phyloP scores from a whole-genome alignment of 495 filamentous ascomycete genomes.

The Hypoxylon cercidicola region DNA sequence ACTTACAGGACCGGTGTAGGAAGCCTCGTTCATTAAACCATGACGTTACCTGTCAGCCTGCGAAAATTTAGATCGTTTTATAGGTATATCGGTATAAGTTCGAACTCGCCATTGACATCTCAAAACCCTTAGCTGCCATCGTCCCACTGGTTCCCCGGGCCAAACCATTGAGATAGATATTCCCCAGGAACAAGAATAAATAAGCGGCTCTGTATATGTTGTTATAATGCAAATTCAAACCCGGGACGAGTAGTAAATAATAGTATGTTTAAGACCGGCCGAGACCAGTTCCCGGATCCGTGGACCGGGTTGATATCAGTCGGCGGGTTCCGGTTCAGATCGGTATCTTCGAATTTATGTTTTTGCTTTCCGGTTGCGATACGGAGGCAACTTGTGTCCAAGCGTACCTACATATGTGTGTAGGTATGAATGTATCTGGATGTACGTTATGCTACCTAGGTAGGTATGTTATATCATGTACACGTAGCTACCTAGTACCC shows the following conservation, averaged over 20 bases:
- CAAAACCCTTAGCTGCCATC: background rate
- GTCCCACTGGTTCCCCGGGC: background rate
- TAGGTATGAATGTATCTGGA: constrained; percentile 3
- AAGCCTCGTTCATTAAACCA: too few species aligned
- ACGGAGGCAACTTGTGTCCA: constrained; percentile 14
- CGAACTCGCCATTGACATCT: background rate
- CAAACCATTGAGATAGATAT: constrained; percentile 5
- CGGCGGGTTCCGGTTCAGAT: constrained; percentile 22
- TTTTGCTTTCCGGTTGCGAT: constrained; percentile 19
- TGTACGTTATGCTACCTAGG: constrained; percentile 9
- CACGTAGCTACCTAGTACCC: constrained; percentile 5
- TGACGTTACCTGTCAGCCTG: too few species aligned
- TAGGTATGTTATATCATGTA: constrained; percentile 7
- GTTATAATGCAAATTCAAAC: constrained; percentile 2
- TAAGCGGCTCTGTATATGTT: background rate
- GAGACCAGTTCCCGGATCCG: constrained; percentile 21
- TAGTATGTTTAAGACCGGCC: constrained; percentile 11
- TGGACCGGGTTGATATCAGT: constrained; percentile 23
- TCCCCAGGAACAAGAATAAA: background rate
- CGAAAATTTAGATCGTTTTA: background rate
- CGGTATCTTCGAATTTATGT: background rate
- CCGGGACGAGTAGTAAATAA: constrained; percentile 1
- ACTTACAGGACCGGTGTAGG: too few species aligned
- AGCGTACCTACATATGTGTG: constrained; percentile 4
- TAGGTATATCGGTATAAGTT: background rate